phyloP scores from a whole-genome alignment of 2,329 filamentous ascomycete genomes.

The Fusarium goolgardi region DNA sequence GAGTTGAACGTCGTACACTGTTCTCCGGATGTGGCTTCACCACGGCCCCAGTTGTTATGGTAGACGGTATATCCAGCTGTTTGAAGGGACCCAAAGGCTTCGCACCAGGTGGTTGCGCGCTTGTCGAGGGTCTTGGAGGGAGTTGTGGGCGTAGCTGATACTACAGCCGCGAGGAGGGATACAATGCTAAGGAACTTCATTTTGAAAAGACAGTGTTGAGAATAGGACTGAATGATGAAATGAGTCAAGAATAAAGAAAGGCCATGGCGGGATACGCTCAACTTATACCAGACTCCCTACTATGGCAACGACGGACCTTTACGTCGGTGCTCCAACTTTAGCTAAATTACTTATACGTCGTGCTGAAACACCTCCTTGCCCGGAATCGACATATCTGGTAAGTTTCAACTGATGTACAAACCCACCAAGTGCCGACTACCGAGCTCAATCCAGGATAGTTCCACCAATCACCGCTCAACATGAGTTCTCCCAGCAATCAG shows the following conservation, averaged over 20 bases:
- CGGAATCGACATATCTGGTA: slow-evolving; percentile 24
- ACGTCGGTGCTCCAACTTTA: slow-evolving; percentile 13
- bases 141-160: slow-evolving; percentile 46
- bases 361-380: slow-evolving; percentile 30
- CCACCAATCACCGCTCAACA: slow-evolving; percentile 28
- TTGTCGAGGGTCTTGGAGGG: slow-evolving; percentile 48
- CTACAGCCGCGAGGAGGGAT: slow-evolving; percentile 48
- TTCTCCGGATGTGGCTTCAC: slow-evolving; percentile 51
- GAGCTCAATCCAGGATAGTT: neutral
- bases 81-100: slow-evolving; percentile 52
- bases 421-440: slow-evolving; percentile 34
- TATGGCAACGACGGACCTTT: neutral
- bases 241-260: neutral
- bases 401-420: slow-evolving; percentile 2
- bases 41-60: slow-evolving; percentile 64
- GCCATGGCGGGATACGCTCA: slow-evolving; percentile 9
- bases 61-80: slow-evolving; percentile 61
- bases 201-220: slow-evolving; percentile 4
- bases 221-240: neutral
- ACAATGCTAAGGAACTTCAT: slow-evolving; percentile 44
- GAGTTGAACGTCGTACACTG: slow-evolving; percentile 58
- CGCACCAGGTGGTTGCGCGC: slow-evolving; percentile 53
- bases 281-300: slow-evolving; percentile 12
- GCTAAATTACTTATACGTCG: neutral
- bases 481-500: slow-evolving; percentile 36